These are phyloP conservation scores for Hirsutella minnesotensis DNA, from an alignment of 2,329 filamentous ascomycete genomes.

Conservation along the genomic window DNA sequence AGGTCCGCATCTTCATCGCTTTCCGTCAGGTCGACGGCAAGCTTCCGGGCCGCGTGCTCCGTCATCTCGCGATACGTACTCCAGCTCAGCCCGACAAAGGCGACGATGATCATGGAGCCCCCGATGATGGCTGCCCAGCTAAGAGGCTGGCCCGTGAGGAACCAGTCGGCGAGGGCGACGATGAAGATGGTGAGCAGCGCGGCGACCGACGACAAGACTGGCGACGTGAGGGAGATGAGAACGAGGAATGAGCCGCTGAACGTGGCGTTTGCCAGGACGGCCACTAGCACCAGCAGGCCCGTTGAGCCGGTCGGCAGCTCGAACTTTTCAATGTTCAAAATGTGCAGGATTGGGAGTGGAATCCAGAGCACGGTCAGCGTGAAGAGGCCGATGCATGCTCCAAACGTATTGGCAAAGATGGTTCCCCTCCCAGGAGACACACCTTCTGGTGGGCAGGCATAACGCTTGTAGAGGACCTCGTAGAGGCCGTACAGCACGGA, in stretches of 20 bases:
- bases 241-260: slow-evolving; percentile 92
- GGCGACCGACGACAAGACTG: slow-evolving; percentile 84
- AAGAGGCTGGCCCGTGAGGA: slow-evolving; percentile 66
- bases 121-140: slow-evolving; percentile 66
- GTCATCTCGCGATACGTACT: slow-evolving; percentile 90
- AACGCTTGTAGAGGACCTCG: slow-evolving; percentile 90
- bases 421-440: slow-evolving; percentile 77
- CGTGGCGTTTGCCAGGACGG: slow-evolving; percentile 74
- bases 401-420: slow-evolving; percentile 90
- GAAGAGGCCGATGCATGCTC: slow-evolving; percentile 74
- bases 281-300: slow-evolving; percentile 68
- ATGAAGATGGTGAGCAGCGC: slow-evolving; percentile 94
- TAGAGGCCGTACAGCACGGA: slow-evolving; percentile 93
- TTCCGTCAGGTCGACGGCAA: slow-evolving; percentile 30
- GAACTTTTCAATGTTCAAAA: slow-evolving; percentile 69
- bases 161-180: slow-evolving; percentile 83
- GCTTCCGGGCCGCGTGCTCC: slow-evolving; percentile 59
- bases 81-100: slow-evolving; percentile 79
- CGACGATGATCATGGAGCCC: slow-evolving; percentile 76
- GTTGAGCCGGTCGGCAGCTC: slow-evolving; percentile 68
- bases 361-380: slow-evolving; percentile 86
- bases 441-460: slow-evolving; percentile 86
- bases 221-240: slow-evolving; percentile 83
- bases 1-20: slow-evolving; percentile 35
- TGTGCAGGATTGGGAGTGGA: slow-evolving; percentile 74